Percentiles rank a stretch among this genome's conserved stretches.
Evolutionary conservation across 495 filamentous ascomycete species (phyloP).

Genomic region (Chaetomium fimeti): DNA sequence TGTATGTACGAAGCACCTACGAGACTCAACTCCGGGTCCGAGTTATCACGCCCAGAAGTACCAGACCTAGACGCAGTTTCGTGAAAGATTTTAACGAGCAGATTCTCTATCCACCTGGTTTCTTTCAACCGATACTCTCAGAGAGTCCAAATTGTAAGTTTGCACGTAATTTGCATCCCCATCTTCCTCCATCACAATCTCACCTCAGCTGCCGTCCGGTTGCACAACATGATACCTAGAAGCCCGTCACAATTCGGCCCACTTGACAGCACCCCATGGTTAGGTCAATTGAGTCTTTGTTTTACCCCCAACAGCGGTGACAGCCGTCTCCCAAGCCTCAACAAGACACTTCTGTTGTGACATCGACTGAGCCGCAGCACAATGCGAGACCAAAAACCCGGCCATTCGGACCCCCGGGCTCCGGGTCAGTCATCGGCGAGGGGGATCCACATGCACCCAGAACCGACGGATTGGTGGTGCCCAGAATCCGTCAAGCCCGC

Average conservation of each 20-base stretch:
- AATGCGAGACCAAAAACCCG: background rate
- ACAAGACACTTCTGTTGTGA: background rate
- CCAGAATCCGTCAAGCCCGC: background rate
- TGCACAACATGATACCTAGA: background rate
- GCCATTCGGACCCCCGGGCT: background rate
- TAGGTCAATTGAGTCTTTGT: background rate
- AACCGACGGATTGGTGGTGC: background rate
- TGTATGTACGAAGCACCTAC: too few species aligned
- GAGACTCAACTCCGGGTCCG: too few species aligned
- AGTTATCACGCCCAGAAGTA: too few species aligned
- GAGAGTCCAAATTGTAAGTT: too few species aligned
- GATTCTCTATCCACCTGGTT: too few species aligned
- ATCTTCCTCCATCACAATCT: background rate
- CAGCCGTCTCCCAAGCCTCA: background rate
- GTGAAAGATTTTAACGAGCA: too few species aligned
- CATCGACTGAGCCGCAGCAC: constrained; percentile 10
- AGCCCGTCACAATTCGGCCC: background rate
- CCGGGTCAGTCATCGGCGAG: constrained; percentile 14
- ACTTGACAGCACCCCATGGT: background rate
- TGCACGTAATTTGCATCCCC: background rate
- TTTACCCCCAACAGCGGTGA: background rate
- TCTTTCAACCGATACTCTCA: too few species aligned
- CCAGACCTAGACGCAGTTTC: too few species aligned
- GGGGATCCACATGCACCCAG: background rate
- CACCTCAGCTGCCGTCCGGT: constrained; percentile 10